Base-by-base conservation (phyloP, 176 grass and related monocot species). In the Hordeum marinum region DNA sequence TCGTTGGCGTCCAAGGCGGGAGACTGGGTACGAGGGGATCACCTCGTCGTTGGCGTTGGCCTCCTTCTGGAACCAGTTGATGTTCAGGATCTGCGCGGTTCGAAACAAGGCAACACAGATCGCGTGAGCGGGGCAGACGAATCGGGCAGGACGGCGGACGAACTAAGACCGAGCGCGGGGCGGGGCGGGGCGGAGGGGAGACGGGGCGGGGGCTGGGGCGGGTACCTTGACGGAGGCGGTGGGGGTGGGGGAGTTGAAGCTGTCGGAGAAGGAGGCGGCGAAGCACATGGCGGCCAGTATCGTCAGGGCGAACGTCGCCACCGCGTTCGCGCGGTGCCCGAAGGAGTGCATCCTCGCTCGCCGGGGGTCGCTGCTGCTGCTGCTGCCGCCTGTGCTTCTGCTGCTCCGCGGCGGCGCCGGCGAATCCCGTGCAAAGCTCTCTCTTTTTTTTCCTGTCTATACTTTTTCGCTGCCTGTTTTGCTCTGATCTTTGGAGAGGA, bases 51-150 rank as follows among this genome's bases (percentile, higher is more conserved):
- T 94, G 63, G 90, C 91, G 76, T 94, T 96, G 39, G 94, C 88
- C 90, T 99, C 93, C 72, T 96, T 99, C 84, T 96, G 96, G 83
- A 99, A 99, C 96, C 96, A 99, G 81, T 99, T 99, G 40, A 94
- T 92, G 88, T 99, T 96, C 50, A 96, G 52, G 85, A 99, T 90
- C 96, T 99, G 78, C 70, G 62, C 42, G 18, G 43, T 24, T 17
- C 23, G 71, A 40, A 74, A 60, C 7, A 59, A 61, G 13, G 1
- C 12, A 54, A n/a, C 20, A 35, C 11, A 81, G 37, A 85, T 8
- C 68, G 63, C 24, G 18, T 79, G 25, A 85, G 79, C 70, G 57
- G 18, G 67, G 45, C 18, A 32, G 14, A 60, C 24, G 37, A 81
- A 69, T 61, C 74, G 12, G 37, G n/a, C 6, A 7, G 48, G 48